Percentiles rank a stretch among this genome's conserved stretches.
phyloP scores from a whole-genome alignment of 805 yeast species.

The Kodamaea sagamina region DNA sequence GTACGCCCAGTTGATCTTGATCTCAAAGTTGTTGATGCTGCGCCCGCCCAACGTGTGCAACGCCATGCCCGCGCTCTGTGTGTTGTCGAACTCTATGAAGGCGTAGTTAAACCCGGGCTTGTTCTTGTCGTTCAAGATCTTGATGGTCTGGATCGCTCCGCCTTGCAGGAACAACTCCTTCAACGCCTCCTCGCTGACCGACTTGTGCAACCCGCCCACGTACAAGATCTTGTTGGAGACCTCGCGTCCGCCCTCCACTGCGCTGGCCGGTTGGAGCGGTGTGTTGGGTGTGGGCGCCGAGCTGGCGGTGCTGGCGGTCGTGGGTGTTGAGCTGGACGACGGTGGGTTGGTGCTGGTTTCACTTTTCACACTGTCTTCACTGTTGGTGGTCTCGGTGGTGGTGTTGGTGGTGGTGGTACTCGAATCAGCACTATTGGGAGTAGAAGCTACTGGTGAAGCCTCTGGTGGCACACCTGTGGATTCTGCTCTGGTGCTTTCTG shows the following conservation, averaged over 20 bases:
- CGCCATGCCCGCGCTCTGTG: slow-evolving; percentile 63
- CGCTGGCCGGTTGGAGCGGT: slow-evolving; percentile 55
- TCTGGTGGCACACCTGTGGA: background rate
- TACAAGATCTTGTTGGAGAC: slow-evolving; percentile 70
- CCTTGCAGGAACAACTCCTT: slow-evolving; percentile 62
- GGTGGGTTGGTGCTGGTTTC: too few relatives aligned
- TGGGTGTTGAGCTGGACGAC: too few relatives aligned
- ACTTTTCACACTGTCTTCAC: too few relatives aligned
- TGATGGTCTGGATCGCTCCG: slow-evolving; percentile 64
- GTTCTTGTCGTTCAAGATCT: slow-evolving; percentile 76
- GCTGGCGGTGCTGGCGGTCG: too few relatives aligned
- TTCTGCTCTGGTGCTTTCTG: background rate
- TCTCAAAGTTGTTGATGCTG: slow-evolving; percentile 52
- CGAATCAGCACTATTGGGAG: background rate
- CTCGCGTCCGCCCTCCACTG: slow-evolving; percentile 80
- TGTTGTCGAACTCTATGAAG: slow-evolving; percentile 69
- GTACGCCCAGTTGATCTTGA: slow-evolving; percentile 80
- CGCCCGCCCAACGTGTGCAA: slow-evolving; percentile 61
- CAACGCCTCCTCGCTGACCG: slow-evolving; percentile 63
- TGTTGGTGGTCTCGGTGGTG: too few relatives aligned
- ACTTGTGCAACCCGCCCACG: slow-evolving; percentile 71
- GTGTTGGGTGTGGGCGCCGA: background rate
- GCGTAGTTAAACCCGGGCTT: slow-evolving; percentile 76
- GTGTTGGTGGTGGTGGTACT: background rate
- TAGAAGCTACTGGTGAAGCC: background rate